Evolutionary conservation across 805 yeast genomes (phyloP).

Genomic region (Hanseniaspora guilliermondii): DNA sequence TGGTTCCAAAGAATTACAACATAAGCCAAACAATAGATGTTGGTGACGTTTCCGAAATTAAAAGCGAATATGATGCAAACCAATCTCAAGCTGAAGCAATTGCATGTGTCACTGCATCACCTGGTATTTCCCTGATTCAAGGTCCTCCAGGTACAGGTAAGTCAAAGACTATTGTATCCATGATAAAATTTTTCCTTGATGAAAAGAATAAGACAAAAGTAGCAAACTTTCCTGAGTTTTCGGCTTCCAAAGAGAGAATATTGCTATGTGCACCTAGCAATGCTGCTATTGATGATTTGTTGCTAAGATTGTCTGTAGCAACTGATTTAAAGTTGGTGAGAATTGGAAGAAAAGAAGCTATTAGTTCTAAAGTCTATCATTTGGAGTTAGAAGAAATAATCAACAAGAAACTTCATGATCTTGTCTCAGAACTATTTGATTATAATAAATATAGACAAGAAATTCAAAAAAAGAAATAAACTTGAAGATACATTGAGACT

Average conservation of each 20-base stretch:
- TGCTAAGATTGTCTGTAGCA: constrained; percentile 66
- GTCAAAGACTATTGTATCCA: constrained; percentile 89
- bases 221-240: constrained; percentile 24
- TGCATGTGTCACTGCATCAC: constrained; percentile 48
- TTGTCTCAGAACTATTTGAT: constrained; percentile 30
- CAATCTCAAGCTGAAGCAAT: constrained; percentile 87
- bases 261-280: constrained; percentile 95
- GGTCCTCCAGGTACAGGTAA: constrained; percentile 99
- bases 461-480: constrained; percentile 45
- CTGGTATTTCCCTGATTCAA: constrained; percentile 83
- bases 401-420: constrained; percentile 41
- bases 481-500: constrained; percentile 33
- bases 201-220: constrained; percentile 24
- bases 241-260: constrained; percentile 39
- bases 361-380: constrained; percentile 69
- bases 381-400: constrained; percentile 77
- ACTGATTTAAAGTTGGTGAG: constrained; percentile 65
- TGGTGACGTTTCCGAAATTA: constrained; percentile 34
- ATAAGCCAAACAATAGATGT: constrained; percentile 15
- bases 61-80: constrained; percentile 49
- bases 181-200: constrained; percentile 59
- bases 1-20: constrained; percentile 47
- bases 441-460: constrained; percentile 28
- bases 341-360: constrained; percentile 79
- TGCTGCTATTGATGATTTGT: constrained; percentile 96